Percentiles rank a stretch among this genome's conserved stretches.
These are phyloP conservation scores for Starmerella vitae DNA, from an alignment of 805 yeast genomes.

Conservation along the genomic window DNA sequence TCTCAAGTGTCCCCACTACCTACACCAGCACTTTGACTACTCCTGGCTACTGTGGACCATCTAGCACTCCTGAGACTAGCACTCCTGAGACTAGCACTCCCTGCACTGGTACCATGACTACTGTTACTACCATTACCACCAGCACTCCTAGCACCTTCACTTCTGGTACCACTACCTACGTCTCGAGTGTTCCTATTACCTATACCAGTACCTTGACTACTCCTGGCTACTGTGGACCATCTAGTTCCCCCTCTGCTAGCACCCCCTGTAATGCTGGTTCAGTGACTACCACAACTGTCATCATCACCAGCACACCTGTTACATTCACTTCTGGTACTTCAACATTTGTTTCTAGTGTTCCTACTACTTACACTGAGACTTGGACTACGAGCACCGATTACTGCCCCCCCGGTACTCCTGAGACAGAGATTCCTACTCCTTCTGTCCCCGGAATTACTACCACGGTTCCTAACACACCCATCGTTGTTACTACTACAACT, in stretches of 20 bases:
- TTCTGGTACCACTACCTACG: neutral
- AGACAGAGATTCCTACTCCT: neutral
- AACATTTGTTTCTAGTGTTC: neutral
- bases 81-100: slow-evolving; percentile 1
- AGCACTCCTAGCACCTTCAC: neutral
- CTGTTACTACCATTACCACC: neutral
- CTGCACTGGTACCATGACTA: neutral
- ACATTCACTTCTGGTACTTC: neutral
- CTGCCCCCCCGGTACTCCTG: neutral
- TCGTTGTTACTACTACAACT: neutral
- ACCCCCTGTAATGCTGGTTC: neutral
- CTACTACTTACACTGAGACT: no score
- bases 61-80: no score
- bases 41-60: no score
- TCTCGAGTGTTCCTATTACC: neutral
- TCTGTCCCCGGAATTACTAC: neutral
- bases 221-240: no score
- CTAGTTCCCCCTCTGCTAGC: no score
- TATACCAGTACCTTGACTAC: neutral
- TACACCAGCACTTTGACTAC: no score
- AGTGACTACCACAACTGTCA: neutral
- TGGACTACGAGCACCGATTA: no score
- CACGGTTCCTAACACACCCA: neutral
- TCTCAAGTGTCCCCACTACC: no score
- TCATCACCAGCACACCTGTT: neutral